A percentile compares a stretch with the other conserved stretches of the same genome.
Conservation (phyloP, 1,284 basidiomycete genomes). For the Ceratobasidium sp. region DNA sequence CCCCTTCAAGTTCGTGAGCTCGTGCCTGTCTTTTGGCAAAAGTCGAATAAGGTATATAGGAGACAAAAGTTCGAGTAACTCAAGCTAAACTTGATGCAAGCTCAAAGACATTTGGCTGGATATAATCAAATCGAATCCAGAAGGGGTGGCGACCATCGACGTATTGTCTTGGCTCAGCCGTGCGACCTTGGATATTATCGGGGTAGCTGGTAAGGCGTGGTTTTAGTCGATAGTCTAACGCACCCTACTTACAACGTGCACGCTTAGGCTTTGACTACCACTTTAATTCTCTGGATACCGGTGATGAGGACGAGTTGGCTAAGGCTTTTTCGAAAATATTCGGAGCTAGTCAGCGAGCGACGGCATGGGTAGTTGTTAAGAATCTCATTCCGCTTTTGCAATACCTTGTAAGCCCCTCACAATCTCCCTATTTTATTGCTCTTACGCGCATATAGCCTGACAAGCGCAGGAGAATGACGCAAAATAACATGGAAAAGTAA, state of each 20-base stretch:
- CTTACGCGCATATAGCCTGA: constrained; percentile 48
- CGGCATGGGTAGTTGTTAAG: not conserved
- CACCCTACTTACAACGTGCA: not conserved
- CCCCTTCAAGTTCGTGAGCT: constrained; percentile 41
- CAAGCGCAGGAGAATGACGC: constrained; percentile 46
- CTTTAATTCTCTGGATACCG: constrained; percentile 53
- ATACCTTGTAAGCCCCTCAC: constrained; percentile 9
- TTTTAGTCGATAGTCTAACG: not conserved
- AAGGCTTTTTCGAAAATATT: constrained; percentile 53
- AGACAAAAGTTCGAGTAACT: not conserved
- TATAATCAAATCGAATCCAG: constrained; percentile 18
- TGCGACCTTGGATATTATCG: constrained; percentile 61
- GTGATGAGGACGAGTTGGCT: constrained; percentile 53
- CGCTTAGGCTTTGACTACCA: constrained; percentile 12
- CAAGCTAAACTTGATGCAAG: constrained; percentile 4
- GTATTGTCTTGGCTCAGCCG: constrained; percentile 57
- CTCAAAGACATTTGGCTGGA: constrained; percentile 47
- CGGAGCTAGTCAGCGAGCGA: constrained; percentile 16
- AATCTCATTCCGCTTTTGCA: not conserved
- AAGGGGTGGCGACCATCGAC: constrained; percentile 53
- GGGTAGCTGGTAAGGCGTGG: constrained; percentile 55
- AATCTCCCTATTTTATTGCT: not conserved
- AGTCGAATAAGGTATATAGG: constrained; percentile 41
- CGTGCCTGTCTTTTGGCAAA: constrained; percentile 44
- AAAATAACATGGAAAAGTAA: constrained; percentile 15